These are phyloP conservation scores for Penicillium sp. DNA, from an alignment of 2,329 filamentous ascomycete genomes.

Conservation along the genomic window DNA sequence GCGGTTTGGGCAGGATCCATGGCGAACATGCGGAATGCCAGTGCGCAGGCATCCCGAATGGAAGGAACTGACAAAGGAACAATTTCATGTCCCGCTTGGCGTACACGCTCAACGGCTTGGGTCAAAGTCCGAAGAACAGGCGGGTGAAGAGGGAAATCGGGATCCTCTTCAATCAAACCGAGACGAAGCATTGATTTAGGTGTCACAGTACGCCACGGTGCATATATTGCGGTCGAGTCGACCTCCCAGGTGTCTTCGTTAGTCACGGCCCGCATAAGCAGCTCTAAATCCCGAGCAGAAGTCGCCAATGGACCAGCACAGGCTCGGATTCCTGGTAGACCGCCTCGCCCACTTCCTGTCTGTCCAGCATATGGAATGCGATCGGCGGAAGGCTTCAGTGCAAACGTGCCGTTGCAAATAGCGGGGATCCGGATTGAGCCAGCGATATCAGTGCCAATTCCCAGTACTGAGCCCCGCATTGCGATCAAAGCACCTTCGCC, in stretches of 20 bases:
- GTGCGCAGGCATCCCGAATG: conserved; percentile 5
- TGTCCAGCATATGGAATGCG: conserved; percentile 55
- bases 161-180: conserved; percentile 15
- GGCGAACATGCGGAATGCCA: conserved; percentile 14
- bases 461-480: conserved; percentile 58
- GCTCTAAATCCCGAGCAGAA: conserved; percentile 24
- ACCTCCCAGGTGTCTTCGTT: conserved; percentile 20
- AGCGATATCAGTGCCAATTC: conserved; percentile 61
- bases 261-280: conserved; percentile 22
- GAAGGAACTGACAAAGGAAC: conserved; percentile 1
- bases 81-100: conserved; percentile 8
- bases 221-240: conserved; percentile 25
- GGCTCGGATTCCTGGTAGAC: conserved; percentile 18
- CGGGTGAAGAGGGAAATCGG: conserved; percentile 17
- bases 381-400: conserved; percentile 46
- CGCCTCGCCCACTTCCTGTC: conserved; percentile 14
- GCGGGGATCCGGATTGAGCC: conserved; percentile 48
- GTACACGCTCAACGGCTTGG: conserved; percentile 3
- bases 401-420: conserved; percentile 51
- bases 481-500: conserved; percentile 64
- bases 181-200: conserved; percentile 7
- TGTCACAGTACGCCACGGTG: conserved; percentile 24
- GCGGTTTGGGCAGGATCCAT: conserved; percentile 17
- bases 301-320: conserved; percentile 26
- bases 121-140: conserved; percentile 13